Evolutionary conservation across 257 asterid species (phyloP).

Genomic region (Ocimum tenuiflorum): DNA sequence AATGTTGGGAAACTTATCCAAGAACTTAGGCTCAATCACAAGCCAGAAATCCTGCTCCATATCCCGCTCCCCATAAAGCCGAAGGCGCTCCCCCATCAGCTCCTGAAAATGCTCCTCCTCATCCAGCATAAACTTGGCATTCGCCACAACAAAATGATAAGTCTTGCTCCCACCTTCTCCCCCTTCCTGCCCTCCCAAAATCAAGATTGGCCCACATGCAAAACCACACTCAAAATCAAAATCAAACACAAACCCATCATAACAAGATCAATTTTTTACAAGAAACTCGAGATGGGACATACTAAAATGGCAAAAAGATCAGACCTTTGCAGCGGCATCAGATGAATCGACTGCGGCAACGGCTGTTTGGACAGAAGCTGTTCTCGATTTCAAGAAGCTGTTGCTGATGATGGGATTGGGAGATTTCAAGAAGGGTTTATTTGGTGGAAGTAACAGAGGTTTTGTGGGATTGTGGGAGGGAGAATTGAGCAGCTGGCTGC

Average conservation of each 20-base stretch:
- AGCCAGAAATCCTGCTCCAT: slow-evolving; percentile 94
- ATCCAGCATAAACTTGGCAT: slow-evolving; percentile 94
- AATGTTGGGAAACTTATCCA: slow-evolving; percentile 72
- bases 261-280: background rate
- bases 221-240: background rate
- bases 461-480: slow-evolving; percentile 35
- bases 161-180: slow-evolving; percentile 40
- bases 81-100: slow-evolving; percentile 65
- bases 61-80: slow-evolving; percentile 51
- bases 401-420: slow-evolving; percentile 24
- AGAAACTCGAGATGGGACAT: slow-evolving; percentile 3
- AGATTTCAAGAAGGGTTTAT: slow-evolving; percentile 33
- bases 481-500: slow-evolving; percentile 35
- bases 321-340: slow-evolving; percentile 53
- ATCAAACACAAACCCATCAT: background rate
- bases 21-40: slow-evolving; percentile 86
- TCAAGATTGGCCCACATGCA: slow-evolving; percentile 8
- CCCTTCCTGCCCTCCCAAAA: slow-evolving; percentile 26
- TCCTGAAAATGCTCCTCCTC: slow-evolving; percentile 99
- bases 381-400: slow-evolving; percentile 31
- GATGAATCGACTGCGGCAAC: slow-evolving; percentile 77
- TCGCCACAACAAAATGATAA: slow-evolving; percentile 80
- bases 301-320: background rate
- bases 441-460: slow-evolving; percentile 33
- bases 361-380: slow-evolving; percentile 37